Evolutionary conservation across 2,329 filamentous ascomycete species (phyloP), one percentile per base, ranked within the genome.

Genomic region (Xylaria sp.): DNA sequence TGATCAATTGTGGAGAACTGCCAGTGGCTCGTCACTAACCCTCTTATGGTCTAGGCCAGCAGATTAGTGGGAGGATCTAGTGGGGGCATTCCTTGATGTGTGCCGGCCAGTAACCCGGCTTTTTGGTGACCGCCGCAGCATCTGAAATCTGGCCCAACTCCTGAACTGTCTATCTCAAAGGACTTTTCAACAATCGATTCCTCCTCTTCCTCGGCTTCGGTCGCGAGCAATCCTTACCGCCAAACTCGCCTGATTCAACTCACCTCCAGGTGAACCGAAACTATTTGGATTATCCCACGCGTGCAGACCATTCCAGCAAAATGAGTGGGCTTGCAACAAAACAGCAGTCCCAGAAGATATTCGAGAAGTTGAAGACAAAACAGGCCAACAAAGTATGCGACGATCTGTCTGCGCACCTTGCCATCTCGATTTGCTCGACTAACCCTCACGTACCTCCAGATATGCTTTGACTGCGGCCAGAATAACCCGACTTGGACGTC

Each of bases 401-500:
- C 18, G 77, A 41, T 56, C 23, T 51, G 46, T 25, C 34, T 13
- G 15, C 31, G 37, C 12, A 25, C n/a, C 48, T 23, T 20, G 15
- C 23, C 1, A 10, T 9, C 31, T 23, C 15, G 23, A 1, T 8
- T 7, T 25, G n/a, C 3, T 13, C 18, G 44, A 15, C 59, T 64
- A 34, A 62, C 51, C 37, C 37, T 37, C 28, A 41, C 51, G 28
- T 39, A 55, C 58, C 25, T 8, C 23, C 51, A 79, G 94, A 89
- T 97, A 85, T 99, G 96, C 88, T 99, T 99, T 84, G 96, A 99
- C 84, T 99, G 96, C 83, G 91, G 93, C 80, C 92, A 94, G 78
- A 98, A 98, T 84, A 98, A 98, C 80, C 96, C 96, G 71, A 98
- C 96, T 68, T 99, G 96, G 96, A 97, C 94, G 8, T 98, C 95